Evolutionary conservation across 2,329 filamentous ascomycete species (phyloP).

Genomic region (Clonostachys chloroleuca): DNA sequence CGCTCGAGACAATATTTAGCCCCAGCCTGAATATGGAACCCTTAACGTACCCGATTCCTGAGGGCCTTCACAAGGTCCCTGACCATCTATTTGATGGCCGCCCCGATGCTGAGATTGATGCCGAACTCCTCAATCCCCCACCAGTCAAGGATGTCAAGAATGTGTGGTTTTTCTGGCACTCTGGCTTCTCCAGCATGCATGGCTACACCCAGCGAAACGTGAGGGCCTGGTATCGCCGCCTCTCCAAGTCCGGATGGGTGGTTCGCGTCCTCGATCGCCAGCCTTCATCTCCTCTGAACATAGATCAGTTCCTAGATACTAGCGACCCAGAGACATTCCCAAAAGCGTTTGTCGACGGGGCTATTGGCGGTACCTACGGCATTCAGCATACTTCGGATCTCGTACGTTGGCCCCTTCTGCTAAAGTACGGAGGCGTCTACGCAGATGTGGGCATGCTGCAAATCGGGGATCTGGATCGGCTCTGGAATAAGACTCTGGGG

Average conservation of each 20-base stretch:
- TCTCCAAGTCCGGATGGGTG: constrained; percentile 44
- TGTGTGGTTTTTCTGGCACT: constrained; percentile 56
- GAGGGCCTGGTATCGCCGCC: constrained; percentile 47
- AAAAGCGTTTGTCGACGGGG: constrained; percentile 40
- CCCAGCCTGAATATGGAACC: not conserved
- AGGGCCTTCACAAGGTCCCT: constrained; percentile 34
- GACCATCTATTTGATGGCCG: constrained; percentile 34
- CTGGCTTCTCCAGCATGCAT: constrained; percentile 41
- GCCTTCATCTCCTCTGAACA: constrained; percentile 37
- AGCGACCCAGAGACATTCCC: constrained; percentile 38
- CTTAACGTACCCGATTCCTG: constrained; percentile 8
- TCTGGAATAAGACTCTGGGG: constrained; percentile 46
- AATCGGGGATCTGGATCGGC: constrained; percentile 49
- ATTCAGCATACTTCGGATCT: constrained; percentile 54
- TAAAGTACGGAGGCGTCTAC: constrained; percentile 53
- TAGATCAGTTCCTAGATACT: constrained; percentile 42
- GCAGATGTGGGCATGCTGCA: constrained; percentile 52
- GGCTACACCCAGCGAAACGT: constrained; percentile 47
- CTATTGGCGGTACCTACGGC: constrained; percentile 41
- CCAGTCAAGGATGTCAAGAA: constrained; percentile 41
- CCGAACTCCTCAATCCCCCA: constrained; percentile 28
- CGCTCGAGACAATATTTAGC: too few species aligned
- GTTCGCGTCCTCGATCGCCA: constrained; percentile 44
- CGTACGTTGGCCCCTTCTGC: constrained; percentile 50
- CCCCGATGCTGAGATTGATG: constrained; percentile 38